Evolutionary conservation across 2,329 filamentous ascomycete species (phyloP), one percentile per base, ranked within the genome.

Genomic region (Aureobasidium zeae): DNA sequence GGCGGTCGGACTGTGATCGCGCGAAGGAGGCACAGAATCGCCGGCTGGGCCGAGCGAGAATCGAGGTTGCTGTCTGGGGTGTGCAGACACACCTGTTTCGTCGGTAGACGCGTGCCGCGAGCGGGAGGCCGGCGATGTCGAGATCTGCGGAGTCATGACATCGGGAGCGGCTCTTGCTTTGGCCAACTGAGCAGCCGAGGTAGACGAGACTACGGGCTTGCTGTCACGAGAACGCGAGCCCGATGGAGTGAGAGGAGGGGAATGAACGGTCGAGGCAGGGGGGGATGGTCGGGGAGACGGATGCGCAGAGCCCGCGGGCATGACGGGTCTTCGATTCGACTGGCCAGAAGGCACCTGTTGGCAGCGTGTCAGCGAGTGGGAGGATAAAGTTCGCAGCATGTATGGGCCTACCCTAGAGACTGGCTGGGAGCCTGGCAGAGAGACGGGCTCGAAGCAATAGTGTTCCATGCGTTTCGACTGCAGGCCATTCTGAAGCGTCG

Each of bases 401-500:
- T 17, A 29, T 15, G 39, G 53, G 74, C 82, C 65, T 78, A 89
- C 86, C 65, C 85, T 76, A 33, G 86, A 89, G 22, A 77, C 73
- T 26, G 91, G 89, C 48, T 95, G 72, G 26, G 91, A 96, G 56
- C 79, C 73, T 13, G 91, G 91, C 41, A 96, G 71, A 25, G 91
- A 96, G 51, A 94, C 80, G 24, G 89, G 82, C 60, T 95, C 88
- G 57, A 88, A 96, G 31, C 83, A 80, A 64, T 86, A 94, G 59
- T 87, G 85, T 59, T 83, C 83, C 70, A 94, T 77, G 51, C 88
- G 78, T 46, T 79, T 75, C 55, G 88, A 82, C 66, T 95, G 88
- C 49, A 94, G 72, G 54, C 81, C 78, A 49, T 78, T 77, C 51
- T 86, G 82, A 19, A 94, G 69, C 17, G 77, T 80, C 53, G 79